Evolutionary conservation across 2,329 filamentous ascomycete species (phyloP).

Genomic region (Diaporthe eres): DNA sequence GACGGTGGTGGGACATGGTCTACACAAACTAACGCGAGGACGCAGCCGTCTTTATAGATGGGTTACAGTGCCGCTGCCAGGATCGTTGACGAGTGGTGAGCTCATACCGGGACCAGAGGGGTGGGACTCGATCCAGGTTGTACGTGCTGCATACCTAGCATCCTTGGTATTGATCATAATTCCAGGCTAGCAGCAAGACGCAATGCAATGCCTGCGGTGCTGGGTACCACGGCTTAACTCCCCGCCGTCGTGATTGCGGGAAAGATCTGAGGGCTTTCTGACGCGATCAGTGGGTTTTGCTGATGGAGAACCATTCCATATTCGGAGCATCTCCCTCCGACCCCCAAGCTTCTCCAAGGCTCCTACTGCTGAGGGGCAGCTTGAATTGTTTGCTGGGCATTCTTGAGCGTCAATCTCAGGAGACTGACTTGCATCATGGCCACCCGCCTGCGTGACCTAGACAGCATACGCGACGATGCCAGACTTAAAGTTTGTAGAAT

Average conservation of each 20-base stretch:
- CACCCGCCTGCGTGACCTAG: background rate
- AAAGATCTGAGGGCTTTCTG: background rate
- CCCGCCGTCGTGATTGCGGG: background rate
- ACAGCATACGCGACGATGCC: background rate
- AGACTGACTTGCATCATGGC: background rate
- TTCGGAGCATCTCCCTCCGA: slow-evolving; percentile 24
- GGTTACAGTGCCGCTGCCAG: slow-evolving; percentile 7
- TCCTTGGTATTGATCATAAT: slow-evolving; percentile 8
- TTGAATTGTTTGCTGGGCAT: slow-evolving; percentile 1
- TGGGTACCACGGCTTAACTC: background rate
- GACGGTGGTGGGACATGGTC: background rate
- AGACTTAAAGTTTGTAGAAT: background rate
- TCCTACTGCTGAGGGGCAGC: background rate
- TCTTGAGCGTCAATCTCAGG: background rate
- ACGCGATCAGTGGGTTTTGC: background rate
- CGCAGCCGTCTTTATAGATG: slow-evolving; percentile 11
- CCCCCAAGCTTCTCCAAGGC: slow-evolving; percentile 14
- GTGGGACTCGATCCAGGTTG: background rate
- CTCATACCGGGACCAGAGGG: background rate
- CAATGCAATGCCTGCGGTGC: background rate
- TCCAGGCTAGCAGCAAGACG: background rate
- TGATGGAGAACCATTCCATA: background rate
- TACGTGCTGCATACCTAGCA: background rate
- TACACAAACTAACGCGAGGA: background rate
- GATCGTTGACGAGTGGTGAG: slow-evolving; percentile 7